Base-by-base conservation (phyloP, 2,329 filamentous ascomycete genomes). In the Cladosporium sp. region DNA sequence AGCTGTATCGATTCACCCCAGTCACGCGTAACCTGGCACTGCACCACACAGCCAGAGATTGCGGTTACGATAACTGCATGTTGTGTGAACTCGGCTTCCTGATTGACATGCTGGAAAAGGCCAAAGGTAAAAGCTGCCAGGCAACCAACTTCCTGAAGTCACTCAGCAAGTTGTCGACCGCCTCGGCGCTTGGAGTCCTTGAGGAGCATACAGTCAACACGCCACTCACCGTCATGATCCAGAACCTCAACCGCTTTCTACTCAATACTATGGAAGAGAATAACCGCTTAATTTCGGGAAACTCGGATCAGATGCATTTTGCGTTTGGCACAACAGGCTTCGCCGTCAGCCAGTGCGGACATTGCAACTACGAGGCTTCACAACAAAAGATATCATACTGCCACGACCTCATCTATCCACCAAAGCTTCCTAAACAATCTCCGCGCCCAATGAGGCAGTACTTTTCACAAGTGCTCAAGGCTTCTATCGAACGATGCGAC, bases 51-150 rank as follows among this genome's bases (percentile, higher is more conserved):
- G 89, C 93, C 1, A 89, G 87, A 8, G 81, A 86, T 11, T 98
- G 93, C 66, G 76, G 90, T 2, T 83, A 82, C 60, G 90, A 95
- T 52, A 80, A 83, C 32, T 98, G 93, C 68, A 75, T 98, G 40
- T 74, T 98, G 1, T 98, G 93, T 70, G 93, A 98, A 70, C 77
- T 98, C 59, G 93, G 93, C 1, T 98, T 93, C 67, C 75, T 98
- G 9, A 95, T 95, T 62, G 95, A 98, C 66, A 98, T 98, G 93
- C 79, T 98, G 19, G 87, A 97, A 63, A 98, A 97, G 68, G 93
- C 93, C 2, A 86, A 87, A 57, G 92, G 91, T 0, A 86, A 91
- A 53, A 95, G 95, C 55, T 98, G 93, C 61, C 93, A 98, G 67
- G 93, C 93, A 11, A 95, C 92, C 0, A 98, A 98, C 65, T 80